These are phyloP conservation scores for Xylaria curta DNA, from an alignment of 495 filamentous ascomycete genomes.

Conservation along the genomic window DNA sequence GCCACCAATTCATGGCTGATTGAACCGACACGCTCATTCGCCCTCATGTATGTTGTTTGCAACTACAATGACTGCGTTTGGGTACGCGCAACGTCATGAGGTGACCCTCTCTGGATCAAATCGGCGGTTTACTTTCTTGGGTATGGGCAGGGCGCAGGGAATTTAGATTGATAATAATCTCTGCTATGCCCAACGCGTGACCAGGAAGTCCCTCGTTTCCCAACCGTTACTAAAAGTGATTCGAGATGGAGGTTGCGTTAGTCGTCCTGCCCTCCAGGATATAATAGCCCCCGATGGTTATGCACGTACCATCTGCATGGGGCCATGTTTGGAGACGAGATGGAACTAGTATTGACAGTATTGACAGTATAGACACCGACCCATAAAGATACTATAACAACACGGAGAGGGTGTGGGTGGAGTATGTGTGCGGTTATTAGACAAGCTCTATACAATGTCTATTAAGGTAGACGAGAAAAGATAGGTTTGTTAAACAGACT, in stretches of 20 bases:
- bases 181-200: background rate
- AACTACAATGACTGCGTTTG: background rate
- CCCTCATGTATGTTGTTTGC: constrained; percentile 8
- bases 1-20: constrained; percentile 20
- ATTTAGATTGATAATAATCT: background rate
- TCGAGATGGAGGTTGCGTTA: constrained; percentile 17
- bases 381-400: constrained; percentile 10
- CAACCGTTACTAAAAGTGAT: constrained; percentile 10
- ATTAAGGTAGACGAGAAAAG: background rate
- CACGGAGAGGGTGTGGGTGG: background rate
- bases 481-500: background rate
- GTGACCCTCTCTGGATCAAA: background rate
- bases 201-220: background rate
- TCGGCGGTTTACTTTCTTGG: constrained; percentile 21
- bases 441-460: constrained; percentile 6
- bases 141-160: background rate
- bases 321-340: constrained; percentile 16
- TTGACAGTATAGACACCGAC: background rate
- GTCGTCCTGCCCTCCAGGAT: background rate
- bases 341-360: background rate
- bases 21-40: constrained; percentile 20
- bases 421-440: background rate
- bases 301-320: constrained; percentile 15
- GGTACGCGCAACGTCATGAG: background rate
- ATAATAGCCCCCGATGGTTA: constrained; percentile 1